Evolutionary conservation across 2,329 filamentous ascomycete genomes (phyloP), one percentile per base, ranked within the genome.

Genomic region (Alternaria triticimaculans): DNA sequence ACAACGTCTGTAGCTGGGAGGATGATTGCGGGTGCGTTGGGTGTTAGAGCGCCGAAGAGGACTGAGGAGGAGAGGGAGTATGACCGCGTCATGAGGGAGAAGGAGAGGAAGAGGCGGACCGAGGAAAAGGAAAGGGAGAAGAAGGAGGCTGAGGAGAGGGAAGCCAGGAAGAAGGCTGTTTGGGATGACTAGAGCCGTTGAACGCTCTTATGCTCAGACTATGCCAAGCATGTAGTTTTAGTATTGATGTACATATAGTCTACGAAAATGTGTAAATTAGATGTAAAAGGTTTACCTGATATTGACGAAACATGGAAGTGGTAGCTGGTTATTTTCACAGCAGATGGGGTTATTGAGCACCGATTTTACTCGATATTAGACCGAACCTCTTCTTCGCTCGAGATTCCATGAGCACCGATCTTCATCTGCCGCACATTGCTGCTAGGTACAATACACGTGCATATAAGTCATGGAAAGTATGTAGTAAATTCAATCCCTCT

Each of bases 41-140:
- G 96, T 1, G 87, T 97, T 58, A 89, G 90, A 74, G 89, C 90
- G 33, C 93, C 93, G 30, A 91, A 88, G 82, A 87, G 90, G 79
- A 97, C 93, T 2, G 93, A 96, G 66, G 94, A 97, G 82, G 92
- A 97, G 84, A 87, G 86, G 72, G 92, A 93, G 58, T 98, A 96
- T 78, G 94, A 98, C 74, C 88, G 86, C 69, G 90, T 92, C 1
- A 84, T 96, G 64, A 89, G 90, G 72, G 92, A 97, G 81, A 92
- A 95, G 82, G 95, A 97, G 84, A 89, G 89, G 73, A 94, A 89
- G 83, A 87, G 88, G 71, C 84, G 89, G 63, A 92, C 94, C 62
- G 87, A 88, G 72, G 92, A 94, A 79, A 89, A 85, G 75, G 89
- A 89, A 60, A 87, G 88, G 61, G 88, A 89, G 79, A 87, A 83